Conservation (phyloP, 257 asterid species). For the Jacaranda copaia region DNA sequence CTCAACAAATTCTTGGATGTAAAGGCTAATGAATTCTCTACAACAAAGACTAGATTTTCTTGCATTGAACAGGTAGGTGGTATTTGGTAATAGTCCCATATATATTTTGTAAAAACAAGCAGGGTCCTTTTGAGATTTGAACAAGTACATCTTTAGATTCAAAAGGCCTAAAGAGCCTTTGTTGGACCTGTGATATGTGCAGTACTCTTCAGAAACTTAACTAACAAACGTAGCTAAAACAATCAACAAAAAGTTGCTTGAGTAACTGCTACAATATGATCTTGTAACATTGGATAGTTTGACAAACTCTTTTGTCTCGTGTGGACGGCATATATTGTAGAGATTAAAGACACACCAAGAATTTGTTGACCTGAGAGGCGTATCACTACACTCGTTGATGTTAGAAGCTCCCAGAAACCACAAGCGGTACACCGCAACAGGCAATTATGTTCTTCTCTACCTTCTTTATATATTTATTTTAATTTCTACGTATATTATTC, state of each 20-base stretch:
- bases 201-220: not conserved
- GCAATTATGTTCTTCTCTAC: slow-evolving; percentile 44
- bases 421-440: slow-evolving; percentile 58
- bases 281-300: not conserved
- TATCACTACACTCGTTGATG: slow-evolving; percentile 49
- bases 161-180: not conserved
- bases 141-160: not conserved
- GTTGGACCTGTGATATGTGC: not conserved
- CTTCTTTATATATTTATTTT: not conserved
- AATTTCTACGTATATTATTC: not conserved
- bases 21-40: slow-evolving; percentile 61
- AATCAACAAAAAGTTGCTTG: not conserved
- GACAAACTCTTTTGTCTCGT: not conserved
- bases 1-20: slow-evolving; percentile 73
- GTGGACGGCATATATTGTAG: slow-evolving; percentile 40
- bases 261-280: not conserved
- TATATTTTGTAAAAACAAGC: not conserved
- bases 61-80: slow-evolving; percentile 70
- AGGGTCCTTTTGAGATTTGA: not conserved
- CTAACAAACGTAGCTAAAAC: not conserved
- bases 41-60: slow-evolving; percentile 56
- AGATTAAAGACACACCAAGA: slow-evolving; percentile 50
- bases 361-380: slow-evolving; percentile 50
- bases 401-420: slow-evolving; percentile 58
- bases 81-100: not conserved